Conservation (phyloP, 768 basidiomycete species). For the Trametes meyenii region DNA sequence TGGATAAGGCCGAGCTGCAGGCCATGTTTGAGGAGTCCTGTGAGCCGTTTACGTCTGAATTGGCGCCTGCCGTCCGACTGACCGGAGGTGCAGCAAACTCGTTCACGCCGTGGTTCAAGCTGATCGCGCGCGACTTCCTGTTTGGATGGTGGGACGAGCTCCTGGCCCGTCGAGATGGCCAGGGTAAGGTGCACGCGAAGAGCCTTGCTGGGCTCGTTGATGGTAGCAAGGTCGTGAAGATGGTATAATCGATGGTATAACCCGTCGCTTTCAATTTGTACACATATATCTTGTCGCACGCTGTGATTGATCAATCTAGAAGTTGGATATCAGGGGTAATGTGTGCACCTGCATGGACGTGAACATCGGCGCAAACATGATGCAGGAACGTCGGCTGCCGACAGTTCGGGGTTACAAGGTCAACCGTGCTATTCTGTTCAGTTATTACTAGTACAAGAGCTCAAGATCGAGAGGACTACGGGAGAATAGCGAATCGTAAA, state of each 20-base stretch:
- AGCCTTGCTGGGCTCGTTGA: slow-evolving; percentile 68
- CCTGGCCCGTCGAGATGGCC: slow-evolving; percentile 53
- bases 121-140: slow-evolving; percentile 94
- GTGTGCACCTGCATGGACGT: no score
- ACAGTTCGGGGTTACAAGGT: no score
- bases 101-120: slow-evolving; percentile 99
- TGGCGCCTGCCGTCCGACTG: slow-evolving; percentile 9
- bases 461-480: no score
- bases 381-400: no score
- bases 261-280: no score
- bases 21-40: slow-evolving; percentile 85
- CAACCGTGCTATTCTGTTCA: no score
- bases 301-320: no score
- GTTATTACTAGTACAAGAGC: no score
- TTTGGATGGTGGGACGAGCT: slow-evolving; percentile 99
- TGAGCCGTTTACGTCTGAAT: slow-evolving; percentile 38
- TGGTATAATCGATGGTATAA: slow-evolving; percentile 39
- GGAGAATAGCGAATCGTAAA: no score
- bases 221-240: slow-evolving; percentile 72
- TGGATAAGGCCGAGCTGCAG: slow-evolving; percentile 86
- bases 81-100: slow-evolving; percentile 57
- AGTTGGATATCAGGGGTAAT: no score
- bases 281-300: no score
- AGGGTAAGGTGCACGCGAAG: slow-evolving; percentile 65
- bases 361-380: no score